Evolutionary conservation across 129 eudicot species (phyloP), one percentile per base, ranked within the genome.

Genomic region (Apium graveolens): DNA sequence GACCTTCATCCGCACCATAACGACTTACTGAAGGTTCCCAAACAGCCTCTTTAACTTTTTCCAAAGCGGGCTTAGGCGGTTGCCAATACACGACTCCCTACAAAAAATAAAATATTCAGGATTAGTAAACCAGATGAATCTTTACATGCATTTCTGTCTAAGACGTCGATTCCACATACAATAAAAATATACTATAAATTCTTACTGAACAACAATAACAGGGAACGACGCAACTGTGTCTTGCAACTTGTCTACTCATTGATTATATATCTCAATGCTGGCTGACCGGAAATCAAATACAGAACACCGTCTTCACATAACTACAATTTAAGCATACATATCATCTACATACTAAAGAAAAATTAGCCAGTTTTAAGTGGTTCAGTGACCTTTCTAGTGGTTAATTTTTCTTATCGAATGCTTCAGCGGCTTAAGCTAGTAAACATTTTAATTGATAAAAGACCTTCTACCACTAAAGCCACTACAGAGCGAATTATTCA

Each of bases 11-110:
- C 26, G 96, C 91, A 83, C 99, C 99, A 83, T 96, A 92, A 31
- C 96, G 89, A 86, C 99, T 92, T 43, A 90, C 49, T 77, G 91
- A 86, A 82, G 99, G 99, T 37, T 92, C 97, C 86, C 86, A 90
- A 18, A 96, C 89, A 76, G 86, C 88, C 49, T 96, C 81, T 78
- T 86, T 85, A 80, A 90, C 97, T 77, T 89, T 92, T 62, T 92
- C 92, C 76, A 96, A 84, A 31, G 99, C 97, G 51, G 78, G 80
- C 51, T 85, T 88, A 20, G 97, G 99, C 70, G 99, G 99, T 82
- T 87, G 93, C 99, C 99, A 96, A 66, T 92, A 86, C 80, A 96
- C 99, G 29, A 96, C 97, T 49, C 97, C 99, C 97, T 96, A 81
- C 78, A 77, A 62, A 43, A 57, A n/a, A 75, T n/a, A 29, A 48